A percentile compares a stretch with the other conserved stretches of the same genome.
Evolutionary conservation across 2,329 filamentous ascomycete genomes (phyloP).

Genomic region (Trichoderma cornu-damae): DNA sequence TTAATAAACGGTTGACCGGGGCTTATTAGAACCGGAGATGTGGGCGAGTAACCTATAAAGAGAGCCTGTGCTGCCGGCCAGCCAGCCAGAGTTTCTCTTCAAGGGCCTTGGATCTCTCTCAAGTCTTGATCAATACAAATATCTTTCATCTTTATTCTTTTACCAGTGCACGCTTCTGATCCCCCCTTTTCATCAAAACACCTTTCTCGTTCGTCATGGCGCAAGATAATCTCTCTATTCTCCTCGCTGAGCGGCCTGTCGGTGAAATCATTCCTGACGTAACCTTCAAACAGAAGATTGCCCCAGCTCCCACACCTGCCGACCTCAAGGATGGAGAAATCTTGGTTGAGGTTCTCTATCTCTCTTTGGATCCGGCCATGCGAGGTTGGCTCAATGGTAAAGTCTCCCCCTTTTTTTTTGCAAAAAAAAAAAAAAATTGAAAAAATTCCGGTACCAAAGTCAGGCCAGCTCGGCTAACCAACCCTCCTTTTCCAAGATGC

Average conservation of each 20-base stretch:
- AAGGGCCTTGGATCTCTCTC: not conserved
- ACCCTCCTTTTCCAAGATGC: conserved; percentile 32
- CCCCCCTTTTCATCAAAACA: not conserved
- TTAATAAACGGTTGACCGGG: not conserved
- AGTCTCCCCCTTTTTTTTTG: not conserved
- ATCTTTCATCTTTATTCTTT: not conserved
- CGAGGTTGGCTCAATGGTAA: conserved; percentile 62
- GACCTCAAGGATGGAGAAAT: conserved; percentile 61
- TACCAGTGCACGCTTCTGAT: too few species aligned
- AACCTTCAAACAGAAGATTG: conserved; percentile 55
- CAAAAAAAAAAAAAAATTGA: not conserved
- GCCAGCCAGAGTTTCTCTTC: not conserved
- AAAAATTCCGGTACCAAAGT: too few species aligned
- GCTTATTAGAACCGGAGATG: too few species aligned
- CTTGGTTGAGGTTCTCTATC: conserved; percentile 56
- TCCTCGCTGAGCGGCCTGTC: conserved; percentile 60
- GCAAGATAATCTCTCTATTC: conserved; percentile 45
- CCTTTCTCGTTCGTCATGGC: conserved; percentile 33
- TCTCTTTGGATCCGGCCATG: conserved; percentile 72
- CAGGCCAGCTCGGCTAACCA: not conserved
- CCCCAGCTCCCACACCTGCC: conserved; percentile 45
- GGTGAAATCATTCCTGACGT: conserved; percentile 57
- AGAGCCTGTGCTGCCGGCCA: not conserved
- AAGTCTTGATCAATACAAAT: not conserved
- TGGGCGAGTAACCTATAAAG: conserved; percentile 13